Conservation (phyloP, 345 rosid species). For the Boechera stricta region DNA sequence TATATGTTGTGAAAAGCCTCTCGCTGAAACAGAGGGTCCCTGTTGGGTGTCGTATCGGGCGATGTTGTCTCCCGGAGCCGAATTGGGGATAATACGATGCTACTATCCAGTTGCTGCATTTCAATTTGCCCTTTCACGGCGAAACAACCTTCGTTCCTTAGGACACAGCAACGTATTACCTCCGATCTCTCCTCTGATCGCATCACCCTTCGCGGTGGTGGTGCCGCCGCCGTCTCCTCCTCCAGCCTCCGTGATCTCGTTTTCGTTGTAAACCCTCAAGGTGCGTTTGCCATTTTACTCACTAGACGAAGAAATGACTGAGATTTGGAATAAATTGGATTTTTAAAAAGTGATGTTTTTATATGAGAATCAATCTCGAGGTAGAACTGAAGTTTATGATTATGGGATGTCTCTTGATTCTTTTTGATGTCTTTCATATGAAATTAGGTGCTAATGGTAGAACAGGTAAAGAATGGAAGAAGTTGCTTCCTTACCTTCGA, state of each 20-base stretch:
- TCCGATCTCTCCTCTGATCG: conserved; percentile 56
- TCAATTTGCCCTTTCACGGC: conserved; percentile 43
- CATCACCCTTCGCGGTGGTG: conserved; percentile 40
- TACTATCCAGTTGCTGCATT: conserved; percentile 38
- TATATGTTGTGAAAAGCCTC: background rate
- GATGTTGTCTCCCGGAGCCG: conserved; percentile 33
- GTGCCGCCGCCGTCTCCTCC: conserved; percentile 45
- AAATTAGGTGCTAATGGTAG: conserved; percentile 87
- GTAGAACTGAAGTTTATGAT: conserved; percentile 9
- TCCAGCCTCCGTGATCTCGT: conserved; percentile 83
- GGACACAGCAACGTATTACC: conserved; percentile 51
- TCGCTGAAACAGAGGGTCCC: background rate
- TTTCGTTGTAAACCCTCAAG: conserved; percentile 90
- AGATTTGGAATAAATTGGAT: background rate
- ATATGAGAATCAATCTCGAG: conserved; percentile 4
- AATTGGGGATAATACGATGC: conserved; percentile 43
- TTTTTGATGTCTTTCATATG: conserved; percentile 3
- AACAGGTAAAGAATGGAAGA: conserved; percentile 92
- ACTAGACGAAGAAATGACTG: background rate
- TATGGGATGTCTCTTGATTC: background rate
- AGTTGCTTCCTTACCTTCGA: conserved; percentile 79
- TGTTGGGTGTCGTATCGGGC: conserved; percentile 19
- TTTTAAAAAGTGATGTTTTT: conserved; percentile 7
- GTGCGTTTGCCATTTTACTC: conserved; percentile 43
- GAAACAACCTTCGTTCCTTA: conserved; percentile 45